phyloP scores from a whole-genome alignment of 768 basidiomycete genomes.

The Pseudohyphozyma bogoriensis region DNA sequence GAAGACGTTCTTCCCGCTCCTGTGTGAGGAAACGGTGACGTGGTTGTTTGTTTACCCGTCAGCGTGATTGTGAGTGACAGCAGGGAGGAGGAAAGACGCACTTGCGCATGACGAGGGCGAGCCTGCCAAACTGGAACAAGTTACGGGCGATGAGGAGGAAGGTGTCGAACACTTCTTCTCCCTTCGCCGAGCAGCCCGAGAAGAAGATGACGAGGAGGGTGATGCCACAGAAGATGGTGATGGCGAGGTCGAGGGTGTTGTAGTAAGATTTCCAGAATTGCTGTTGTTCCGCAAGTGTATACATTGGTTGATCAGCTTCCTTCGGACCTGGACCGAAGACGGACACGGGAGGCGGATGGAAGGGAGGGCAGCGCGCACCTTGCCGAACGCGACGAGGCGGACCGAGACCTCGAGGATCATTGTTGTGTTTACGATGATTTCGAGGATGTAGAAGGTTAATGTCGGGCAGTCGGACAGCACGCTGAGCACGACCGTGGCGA shows the following conservation, averaged over 20 bases:
- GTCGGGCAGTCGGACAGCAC: constrained; percentile 76
- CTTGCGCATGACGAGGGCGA: constrained; percentile 91
- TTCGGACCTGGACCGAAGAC: background rate
- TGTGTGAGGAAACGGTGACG: constrained; percentile 11
- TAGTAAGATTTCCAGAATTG: constrained; percentile 70
- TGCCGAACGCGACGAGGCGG: constrained; percentile 83
- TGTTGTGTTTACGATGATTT: constrained; percentile 69
- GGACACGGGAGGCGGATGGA: background rate
- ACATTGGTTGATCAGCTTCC: background rate
- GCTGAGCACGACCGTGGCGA: constrained; percentile 75
- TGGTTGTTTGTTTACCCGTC: background rate
- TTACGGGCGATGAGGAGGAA: constrained; percentile 84
- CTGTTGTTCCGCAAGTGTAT: constrained; percentile 40
- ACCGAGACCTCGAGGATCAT: constrained; percentile 93
- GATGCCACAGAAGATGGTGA: constrained; percentile 79
- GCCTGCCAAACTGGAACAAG: constrained; percentile 48
- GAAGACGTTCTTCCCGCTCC: constrained; percentile 43
- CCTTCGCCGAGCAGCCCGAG: constrained; percentile 79
- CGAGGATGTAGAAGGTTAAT: constrained; percentile 75
- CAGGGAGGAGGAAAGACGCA: constrained; percentile 41
- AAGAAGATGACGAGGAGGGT: constrained; percentile 82
- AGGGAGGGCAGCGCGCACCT: constrained; percentile 47
- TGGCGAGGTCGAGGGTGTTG: constrained; percentile 35
- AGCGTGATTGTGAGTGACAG: background rate
- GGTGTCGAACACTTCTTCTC: constrained; percentile 89